Base-by-base conservation (phyloP, 306 rosid species). In the Gynostemma pentaphyllum region DNA sequence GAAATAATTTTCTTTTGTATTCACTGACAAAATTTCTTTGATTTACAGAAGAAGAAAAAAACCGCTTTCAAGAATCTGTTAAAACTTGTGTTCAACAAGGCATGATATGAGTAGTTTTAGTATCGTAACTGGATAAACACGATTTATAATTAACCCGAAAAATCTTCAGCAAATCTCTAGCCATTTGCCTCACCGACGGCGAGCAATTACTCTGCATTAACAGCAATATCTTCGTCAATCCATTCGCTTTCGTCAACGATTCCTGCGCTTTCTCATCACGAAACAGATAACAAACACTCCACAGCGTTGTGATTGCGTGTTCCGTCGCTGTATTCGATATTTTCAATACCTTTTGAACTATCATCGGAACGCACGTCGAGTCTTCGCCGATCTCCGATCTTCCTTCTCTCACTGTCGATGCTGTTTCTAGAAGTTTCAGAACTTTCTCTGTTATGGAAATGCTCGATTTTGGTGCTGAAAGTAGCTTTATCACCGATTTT, bases 161-260 rank as follows among this genome's bases (percentile, higher is more conserved):
- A 23, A 81, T 82, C 78, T 83, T 90, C 24, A 90, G 84, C 83
- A 90, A 79, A 74, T 90, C 97, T 13, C 79, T 70, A 2, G 86
- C 78, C 97, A 90, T 90, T 75, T 82, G 89, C 7, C 97, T 72
- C 5, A 83, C 87, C 11, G 75, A 36, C 0, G 86, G 81, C 18
- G 96, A 68, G 70, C 97, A 92, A 74, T 92, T 84, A 44, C 90
- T 88, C 80, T 92, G 99, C 94, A 92, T 88, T 67, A 92, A 55
- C 56, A 92, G 83, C 70, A 92, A 70, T 26, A 88, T 84, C 81
- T 88, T 92, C 1, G 99, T 83, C 49, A 84, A 75, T 0, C 99
- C 99, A 1, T 92, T 86, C 0, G 95, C 94, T 55, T 73, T 76
- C 2, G 82, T 80, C 47, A 86, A 87, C 4, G 84, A 80, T 40